A percentile compares a stretch with the other conserved stretches of the same genome.
phyloP scores from a whole-genome alignment of 306 rosid genomes.

The Carpinus fangiana region DNA sequence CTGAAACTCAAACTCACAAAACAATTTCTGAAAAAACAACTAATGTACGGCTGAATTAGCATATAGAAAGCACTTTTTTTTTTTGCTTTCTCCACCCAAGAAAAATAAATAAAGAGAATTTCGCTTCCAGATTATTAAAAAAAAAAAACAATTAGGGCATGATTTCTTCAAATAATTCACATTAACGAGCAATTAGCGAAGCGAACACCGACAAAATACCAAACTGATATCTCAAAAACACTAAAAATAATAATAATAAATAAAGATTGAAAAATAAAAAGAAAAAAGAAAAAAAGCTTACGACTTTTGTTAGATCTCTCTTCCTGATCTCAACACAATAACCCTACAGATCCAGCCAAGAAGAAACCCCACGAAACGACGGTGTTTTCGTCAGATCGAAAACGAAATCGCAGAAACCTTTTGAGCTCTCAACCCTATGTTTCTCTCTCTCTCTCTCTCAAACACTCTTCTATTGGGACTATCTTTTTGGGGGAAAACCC shows the following conservation, averaged over 20 bases:
- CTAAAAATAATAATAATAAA: not conserved
- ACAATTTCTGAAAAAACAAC: not conserved
- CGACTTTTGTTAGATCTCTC: conserved; percentile 22
- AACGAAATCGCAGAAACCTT: not conserved
- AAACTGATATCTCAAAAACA: not conserved
- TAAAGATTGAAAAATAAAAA: not conserved
- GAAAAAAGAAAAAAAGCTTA: conserved; percentile 7
- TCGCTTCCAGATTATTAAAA: not conserved
- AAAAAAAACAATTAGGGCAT: not conserved
- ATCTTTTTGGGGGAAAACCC: conserved; percentile 25
- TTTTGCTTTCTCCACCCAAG: not conserved
- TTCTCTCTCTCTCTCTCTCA: conserved; percentile 15
- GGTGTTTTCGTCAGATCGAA: conserved; percentile 8
- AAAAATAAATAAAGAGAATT: not conserved
- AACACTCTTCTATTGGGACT: not conserved
- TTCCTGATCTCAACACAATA: conserved; percentile 14
- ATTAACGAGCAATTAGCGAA: not conserved
- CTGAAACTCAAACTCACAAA: not conserved
- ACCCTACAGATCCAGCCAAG: conserved; percentile 26
- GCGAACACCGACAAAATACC: not conserved
- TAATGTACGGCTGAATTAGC: not conserved
- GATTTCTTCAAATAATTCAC: not conserved
- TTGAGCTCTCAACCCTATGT: conserved; percentile 31
- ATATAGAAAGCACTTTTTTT: not conserved
- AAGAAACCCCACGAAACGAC: conserved; percentile 5